These are phyloP conservation scores for Phytophthora idaei DNA, from an alignment of 352 stramenopile species.

Conservation along the genomic window DNA sequence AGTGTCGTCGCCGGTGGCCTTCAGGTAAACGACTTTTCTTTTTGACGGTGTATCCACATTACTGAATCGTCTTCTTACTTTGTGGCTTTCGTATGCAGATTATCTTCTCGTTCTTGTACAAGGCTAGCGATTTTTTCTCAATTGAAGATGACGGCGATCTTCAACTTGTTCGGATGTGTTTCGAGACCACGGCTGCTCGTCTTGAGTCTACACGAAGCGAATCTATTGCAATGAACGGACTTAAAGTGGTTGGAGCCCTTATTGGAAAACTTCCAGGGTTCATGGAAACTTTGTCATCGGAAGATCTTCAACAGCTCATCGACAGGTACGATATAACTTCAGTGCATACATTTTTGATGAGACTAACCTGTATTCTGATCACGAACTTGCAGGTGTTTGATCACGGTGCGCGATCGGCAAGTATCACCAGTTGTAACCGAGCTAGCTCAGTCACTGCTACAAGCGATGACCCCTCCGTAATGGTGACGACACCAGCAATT, in stretches of 20 bases:
- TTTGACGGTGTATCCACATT: background rate
- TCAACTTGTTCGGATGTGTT: conserved; percentile 33
- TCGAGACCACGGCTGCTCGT: conserved; percentile 23
- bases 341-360: background rate
- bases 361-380: conserved; percentile 7
- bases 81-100: conserved; percentile 28
- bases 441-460: conserved; percentile 60
- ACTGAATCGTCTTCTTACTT: conserved; percentile 7
- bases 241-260: conserved; percentile 65
- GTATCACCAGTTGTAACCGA: conserved; percentile 38
- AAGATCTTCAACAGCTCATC: conserved; percentile 36
- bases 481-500: conserved; percentile 1
- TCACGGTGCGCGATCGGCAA: conserved; percentile 37
- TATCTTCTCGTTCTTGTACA: conserved; percentile 58
- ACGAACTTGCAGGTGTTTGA: conserved; percentile 38
- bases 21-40: conserved; percentile 29
- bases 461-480: conserved; percentile 39
- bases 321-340: conserved; percentile 32
- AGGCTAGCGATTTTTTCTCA: conserved; percentile 31
- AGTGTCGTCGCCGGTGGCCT: conserved; percentile 34
- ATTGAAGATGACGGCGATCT: conserved; percentile 26
- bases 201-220: conserved; percentile 34
- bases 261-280: conserved; percentile 56
- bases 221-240: conserved; percentile 50
- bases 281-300: conserved; percentile 30